phyloP scores from a whole-genome alignment of 2,329 filamentous ascomycete species.

The Microsporum audouinii region DNA sequence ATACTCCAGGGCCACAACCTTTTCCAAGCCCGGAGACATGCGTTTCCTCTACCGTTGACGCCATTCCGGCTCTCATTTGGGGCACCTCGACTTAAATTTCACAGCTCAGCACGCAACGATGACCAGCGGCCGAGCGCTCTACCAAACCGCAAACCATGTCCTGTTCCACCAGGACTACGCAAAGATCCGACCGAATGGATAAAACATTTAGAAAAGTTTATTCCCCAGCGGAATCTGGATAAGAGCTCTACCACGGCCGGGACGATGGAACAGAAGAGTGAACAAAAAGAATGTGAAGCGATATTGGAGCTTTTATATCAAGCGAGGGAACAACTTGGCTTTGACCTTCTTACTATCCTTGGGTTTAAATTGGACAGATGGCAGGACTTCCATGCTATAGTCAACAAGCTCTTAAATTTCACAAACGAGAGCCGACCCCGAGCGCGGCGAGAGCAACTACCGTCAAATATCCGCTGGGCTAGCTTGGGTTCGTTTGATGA shows the following conservation, averaged over 20 bases:
- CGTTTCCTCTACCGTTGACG: background rate
- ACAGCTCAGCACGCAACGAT: background rate
- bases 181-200: constrained; percentile 26
- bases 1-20: constrained; percentile 9
- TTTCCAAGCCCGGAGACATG: constrained; percentile 1
- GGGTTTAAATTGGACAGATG: constrained; percentile 32
- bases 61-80: background rate
- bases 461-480: constrained; percentile 24
- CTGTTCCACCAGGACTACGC: constrained; percentile 15
- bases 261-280: constrained; percentile 13
- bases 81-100: background rate
- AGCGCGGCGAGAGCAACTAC: constrained; percentile 14
- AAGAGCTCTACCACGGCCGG: background rate
- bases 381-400: constrained; percentile 30
- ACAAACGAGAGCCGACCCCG: constrained; percentile 20
- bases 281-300: constrained; percentile 16
- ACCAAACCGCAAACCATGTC: constrained; percentile 11
- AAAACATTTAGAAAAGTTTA: constrained; percentile 24
- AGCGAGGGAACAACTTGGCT: constrained; percentile 19
- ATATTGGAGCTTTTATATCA: constrained; percentile 24
- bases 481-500: constrained; percentile 21
- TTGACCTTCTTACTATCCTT: constrained; percentile 32
- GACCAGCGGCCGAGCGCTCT: constrained; percentile 4
- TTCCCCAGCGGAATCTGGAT: constrained; percentile 17
- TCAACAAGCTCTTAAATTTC: constrained; percentile 30